A percentile compares a stretch with the other conserved stretches of the same genome.
phyloP scores from a whole-genome alignment of 2,329 filamentous ascomycete species.

The Aspergillus sp. region DNA sequence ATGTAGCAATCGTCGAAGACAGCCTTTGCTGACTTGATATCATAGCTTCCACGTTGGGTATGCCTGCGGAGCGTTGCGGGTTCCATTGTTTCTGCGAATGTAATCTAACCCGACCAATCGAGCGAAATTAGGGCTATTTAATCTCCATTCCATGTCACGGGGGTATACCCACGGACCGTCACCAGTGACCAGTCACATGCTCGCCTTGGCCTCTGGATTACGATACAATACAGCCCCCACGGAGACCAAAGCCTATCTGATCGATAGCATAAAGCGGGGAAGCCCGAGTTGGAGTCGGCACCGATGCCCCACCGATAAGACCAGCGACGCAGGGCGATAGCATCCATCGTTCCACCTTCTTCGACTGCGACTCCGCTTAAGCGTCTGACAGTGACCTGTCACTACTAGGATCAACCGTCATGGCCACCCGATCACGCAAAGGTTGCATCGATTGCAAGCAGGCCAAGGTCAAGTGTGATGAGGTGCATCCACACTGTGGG shows the following conservation, averaged over 20 bases:
- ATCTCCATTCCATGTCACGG: background rate
- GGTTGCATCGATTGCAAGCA: conserved; percentile 5
- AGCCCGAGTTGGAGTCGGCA: background rate
- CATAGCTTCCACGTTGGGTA: background rate
- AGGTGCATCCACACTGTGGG: conserved; percentile 5
- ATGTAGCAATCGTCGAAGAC: background rate
- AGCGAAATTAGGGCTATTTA: background rate
- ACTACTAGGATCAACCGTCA: background rate
- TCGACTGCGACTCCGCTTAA: too few species aligned
- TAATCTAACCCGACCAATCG: background rate
- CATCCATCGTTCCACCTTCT: background rate
- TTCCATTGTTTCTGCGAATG: background rate
- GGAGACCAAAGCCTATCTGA: too few species aligned
- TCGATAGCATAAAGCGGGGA: background rate
- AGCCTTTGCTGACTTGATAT: background rate
- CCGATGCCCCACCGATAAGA: background rate
- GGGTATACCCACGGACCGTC: too few species aligned
- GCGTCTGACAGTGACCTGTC: background rate
- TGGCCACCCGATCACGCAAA: conserved; percentile 1
- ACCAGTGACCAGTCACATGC: too few species aligned
- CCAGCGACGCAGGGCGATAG: background rate
- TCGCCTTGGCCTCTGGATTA: background rate
- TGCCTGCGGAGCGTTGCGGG: background rate
- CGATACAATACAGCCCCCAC: background rate
- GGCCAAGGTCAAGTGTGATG: conserved; percentile 6